A percentile compares a stretch with the other conserved stretches of the same genome.
Evolutionary conservation across 2,329 filamentous ascomycete genomes (phyloP).

Genomic region (Hypoxylon sp.): DNA sequence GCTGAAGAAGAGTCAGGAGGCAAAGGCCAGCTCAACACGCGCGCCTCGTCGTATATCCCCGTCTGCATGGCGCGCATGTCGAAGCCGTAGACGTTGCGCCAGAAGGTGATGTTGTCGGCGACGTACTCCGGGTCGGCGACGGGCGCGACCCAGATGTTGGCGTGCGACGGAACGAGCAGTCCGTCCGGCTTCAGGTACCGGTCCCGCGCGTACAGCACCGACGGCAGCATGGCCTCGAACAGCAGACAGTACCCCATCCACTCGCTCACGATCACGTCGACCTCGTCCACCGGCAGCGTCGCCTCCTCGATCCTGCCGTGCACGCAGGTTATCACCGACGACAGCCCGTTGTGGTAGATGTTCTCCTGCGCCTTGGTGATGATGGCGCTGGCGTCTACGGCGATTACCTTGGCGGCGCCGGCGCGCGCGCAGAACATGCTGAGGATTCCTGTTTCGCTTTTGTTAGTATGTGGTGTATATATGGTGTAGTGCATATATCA

Average conservation of each 20-base stretch:
- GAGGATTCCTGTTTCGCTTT: constrained; percentile 85
- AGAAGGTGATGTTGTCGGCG: constrained; percentile 81
- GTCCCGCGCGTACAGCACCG: constrained; percentile 87
- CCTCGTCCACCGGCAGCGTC: constrained; percentile 75
- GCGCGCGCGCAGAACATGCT: constrained; percentile 95
- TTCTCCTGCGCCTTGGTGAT: constrained; percentile 88
- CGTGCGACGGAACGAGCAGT: constrained; percentile 86
- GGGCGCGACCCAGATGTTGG: constrained; percentile 83
- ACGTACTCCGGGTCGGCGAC: constrained; percentile 81
- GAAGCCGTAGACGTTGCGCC: constrained; percentile 94
- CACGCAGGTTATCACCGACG: constrained; percentile 78
- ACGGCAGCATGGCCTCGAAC: constrained; percentile 96
- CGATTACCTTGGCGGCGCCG: constrained; percentile 84
- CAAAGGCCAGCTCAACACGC: constrained; percentile 72
- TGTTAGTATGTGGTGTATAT: constrained; percentile 33
- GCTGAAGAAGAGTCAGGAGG: constrained; percentile 41
- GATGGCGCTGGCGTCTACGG: constrained; percentile 92
- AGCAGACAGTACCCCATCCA: constrained; percentile 98
- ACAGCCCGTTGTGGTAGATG: constrained; percentile 80
- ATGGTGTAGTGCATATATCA: too few relatives aligned
- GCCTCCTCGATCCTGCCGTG: constrained; percentile 91
- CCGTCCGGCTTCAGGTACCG: constrained; percentile 82
- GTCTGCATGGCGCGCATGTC: constrained; percentile 91
- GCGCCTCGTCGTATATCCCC: constrained; percentile 81
- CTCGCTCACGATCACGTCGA: constrained; percentile 95